Evolutionary conservation across 208 protist genomes (phyloP).

Genomic region (Leishmania tarentolae): DNA sequence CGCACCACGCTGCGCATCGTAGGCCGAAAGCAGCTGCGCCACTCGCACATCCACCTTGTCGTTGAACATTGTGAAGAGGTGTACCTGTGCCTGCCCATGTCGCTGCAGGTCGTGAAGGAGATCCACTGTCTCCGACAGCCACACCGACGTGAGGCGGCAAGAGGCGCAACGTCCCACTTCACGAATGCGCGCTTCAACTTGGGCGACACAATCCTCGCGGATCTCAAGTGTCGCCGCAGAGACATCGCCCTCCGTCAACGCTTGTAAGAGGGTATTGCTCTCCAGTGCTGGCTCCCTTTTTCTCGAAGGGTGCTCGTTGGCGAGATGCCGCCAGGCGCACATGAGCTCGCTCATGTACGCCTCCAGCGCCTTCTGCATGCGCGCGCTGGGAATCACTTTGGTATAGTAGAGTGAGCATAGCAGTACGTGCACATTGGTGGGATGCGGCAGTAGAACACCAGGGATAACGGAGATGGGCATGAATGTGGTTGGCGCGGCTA

Average conservation of each 20-base stretch:
- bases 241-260: neutral
- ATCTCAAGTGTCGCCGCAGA: neutral
- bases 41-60: constrained; percentile 24
- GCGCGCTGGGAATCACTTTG: constrained; percentile 27
- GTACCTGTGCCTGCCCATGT: constrained; percentile 9
- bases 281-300: neutral
- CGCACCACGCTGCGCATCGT: constrained; percentile 9
- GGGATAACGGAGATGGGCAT: constrained; percentile 13
- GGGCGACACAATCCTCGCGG: neutral
- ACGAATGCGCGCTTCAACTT: constrained; percentile 11
- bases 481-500: neutral
- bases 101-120: constrained; percentile 7
- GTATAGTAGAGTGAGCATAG: constrained; percentile 30
- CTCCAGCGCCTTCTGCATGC: constrained; percentile 20
- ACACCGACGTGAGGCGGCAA: constrained; percentile 12
- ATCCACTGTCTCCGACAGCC: constrained; percentile 25
- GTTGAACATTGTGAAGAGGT: constrained; percentile 31
- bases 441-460: constrained; percentile 28
- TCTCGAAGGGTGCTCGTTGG: constrained; percentile 9
- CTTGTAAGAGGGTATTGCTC: neutral
- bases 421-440: constrained; percentile 17
- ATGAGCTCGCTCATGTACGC: constrained; percentile 16
- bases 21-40: constrained; percentile 26
- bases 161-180: neutral
- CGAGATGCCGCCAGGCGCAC: constrained; percentile 2